Evolutionary conservation across 2,329 filamentous ascomycete genomes (phyloP).

Genomic region (Botrytis tulipae): DNA sequence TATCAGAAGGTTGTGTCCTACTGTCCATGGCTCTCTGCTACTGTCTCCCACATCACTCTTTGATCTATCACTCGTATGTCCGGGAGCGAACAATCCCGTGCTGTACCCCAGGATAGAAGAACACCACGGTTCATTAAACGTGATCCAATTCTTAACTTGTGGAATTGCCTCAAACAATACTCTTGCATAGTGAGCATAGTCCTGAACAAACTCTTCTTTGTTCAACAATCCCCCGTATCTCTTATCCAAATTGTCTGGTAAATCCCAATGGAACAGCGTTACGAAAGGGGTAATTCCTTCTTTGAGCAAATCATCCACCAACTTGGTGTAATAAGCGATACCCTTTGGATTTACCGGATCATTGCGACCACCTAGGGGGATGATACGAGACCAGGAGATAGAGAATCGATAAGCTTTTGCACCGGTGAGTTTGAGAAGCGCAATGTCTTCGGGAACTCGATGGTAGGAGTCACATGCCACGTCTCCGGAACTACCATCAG

Average conservation of each 20-base stretch:
- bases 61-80: slow-evolving; percentile 72
- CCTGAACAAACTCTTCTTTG: slow-evolving; percentile 76
- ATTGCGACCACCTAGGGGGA: slow-evolving; percentile 78
- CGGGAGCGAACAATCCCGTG: slow-evolving; percentile 75
- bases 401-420: slow-evolving; percentile 81
- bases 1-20: slow-evolving; percentile 75
- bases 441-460: slow-evolving; percentile 73
- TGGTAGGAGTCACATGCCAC: slow-evolving; percentile 87
- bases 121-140: slow-evolving; percentile 89
- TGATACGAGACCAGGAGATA: slow-evolving; percentile 79
- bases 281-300: slow-evolving; percentile 78
- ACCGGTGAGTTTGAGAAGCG: slow-evolving; percentile 70
- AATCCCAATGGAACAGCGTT: slow-evolving; percentile 86
- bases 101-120: slow-evolving; percentile 78
- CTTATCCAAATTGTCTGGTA: slow-evolving; percentile 74
- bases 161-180: slow-evolving; percentile 72
- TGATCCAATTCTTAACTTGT: slow-evolving; percentile 85
- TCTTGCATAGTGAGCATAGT: slow-evolving; percentile 77
- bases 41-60: slow-evolving; percentile 72
- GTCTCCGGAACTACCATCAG: slow-evolving; percentile 70
- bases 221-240: slow-evolving; percentile 80
- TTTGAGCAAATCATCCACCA: slow-evolving; percentile 73
- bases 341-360: slow-evolving; percentile 79
- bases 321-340: slow-evolving; percentile 73
- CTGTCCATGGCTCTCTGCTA: slow-evolving; percentile 76